phyloP scores from a whole-genome alignment of 148 eudicot genomes.

The Rhododendron kiyosumense region DNA sequence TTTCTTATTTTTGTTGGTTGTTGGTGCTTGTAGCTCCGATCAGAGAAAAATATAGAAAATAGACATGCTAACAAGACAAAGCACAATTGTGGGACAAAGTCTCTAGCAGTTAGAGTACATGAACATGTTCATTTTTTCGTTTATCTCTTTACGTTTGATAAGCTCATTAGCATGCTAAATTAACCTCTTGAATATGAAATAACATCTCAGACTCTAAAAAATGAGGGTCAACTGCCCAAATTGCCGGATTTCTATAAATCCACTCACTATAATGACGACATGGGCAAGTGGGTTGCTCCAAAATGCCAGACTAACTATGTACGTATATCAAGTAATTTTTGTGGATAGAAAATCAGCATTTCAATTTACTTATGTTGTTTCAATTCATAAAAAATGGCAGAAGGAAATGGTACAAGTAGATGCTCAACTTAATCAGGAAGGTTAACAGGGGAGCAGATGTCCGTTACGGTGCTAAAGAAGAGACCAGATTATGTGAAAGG shows the following conservation, averaged over 20 bases:
- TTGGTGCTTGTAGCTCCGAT: too few relatives aligned
- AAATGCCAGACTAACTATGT: background rate
- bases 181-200: background rate
- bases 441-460: background rate
- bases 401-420: background rate
- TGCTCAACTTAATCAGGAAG: background rate
- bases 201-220: background rate
- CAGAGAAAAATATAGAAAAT: too few relatives aligned
- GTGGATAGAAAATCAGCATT: background rate
- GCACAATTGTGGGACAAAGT: too few relatives aligned
- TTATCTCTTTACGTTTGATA: too few relatives aligned
- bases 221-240: background rate
- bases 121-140: too few relatives aligned
- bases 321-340: background rate
- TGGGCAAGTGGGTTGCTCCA: background rate
- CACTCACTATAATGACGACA: background rate
- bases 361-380: too few relatives aligned
- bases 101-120: too few relatives aligned
- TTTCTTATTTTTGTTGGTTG: too few relatives aligned
- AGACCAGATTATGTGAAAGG: background rate
- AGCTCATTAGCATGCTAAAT: too few relatives aligned
- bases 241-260: background rate
- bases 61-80: too few relatives aligned
- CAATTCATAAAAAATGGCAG: background rate
- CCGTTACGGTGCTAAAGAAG: background rate